These are phyloP conservation scores for Kodamaea alishanica DNA, from an alignment of 1,139 yeast species.

Conservation along the genomic window DNA sequence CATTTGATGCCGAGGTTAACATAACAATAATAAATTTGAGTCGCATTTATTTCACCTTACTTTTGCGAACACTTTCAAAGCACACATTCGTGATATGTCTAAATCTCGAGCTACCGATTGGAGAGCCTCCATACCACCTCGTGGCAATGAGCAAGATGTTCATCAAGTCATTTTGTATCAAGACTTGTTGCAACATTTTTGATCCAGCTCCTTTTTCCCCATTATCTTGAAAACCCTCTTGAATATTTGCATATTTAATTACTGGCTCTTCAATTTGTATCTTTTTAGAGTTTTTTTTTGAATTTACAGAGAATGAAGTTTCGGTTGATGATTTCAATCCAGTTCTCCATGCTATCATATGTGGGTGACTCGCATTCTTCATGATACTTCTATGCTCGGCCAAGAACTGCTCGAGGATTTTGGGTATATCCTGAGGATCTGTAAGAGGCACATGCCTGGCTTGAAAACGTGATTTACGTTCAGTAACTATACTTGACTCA, in stretches of 20 bases:
- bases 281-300: neutral
- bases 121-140: constrained; percentile 72
- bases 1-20: too few species aligned
- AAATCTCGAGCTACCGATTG: constrained; percentile 62
- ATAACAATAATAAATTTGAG: too few species aligned
- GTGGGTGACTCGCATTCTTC: constrained; percentile 58
- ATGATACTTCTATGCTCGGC: constrained; percentile 37
- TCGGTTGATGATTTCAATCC: constrained; percentile 18
- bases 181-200: constrained; percentile 44
- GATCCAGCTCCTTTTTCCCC: constrained; percentile 69
- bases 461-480: constrained; percentile 60
- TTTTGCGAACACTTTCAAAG: constrained; percentile 32
- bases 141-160: constrained; percentile 61
- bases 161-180: constrained; percentile 44
- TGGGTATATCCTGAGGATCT: constrained; percentile 35
- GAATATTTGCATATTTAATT: constrained; percentile 20
- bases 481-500: constrained; percentile 26
- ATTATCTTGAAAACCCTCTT: constrained; percentile 58
- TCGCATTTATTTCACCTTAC: too few species aligned
- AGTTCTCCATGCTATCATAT: constrained; percentile 66
- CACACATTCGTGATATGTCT: constrained; percentile 57
- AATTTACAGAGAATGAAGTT: neutral
- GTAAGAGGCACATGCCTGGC: constrained; percentile 47
- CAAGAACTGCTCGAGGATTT: constrained; percentile 34
- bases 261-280: neutral